Percentiles rank a stretch among this genome's conserved stretches.
phyloP scores from a whole-genome alignment of 495 filamentous ascomycete genomes.

The Daldinia loculata region DNA sequence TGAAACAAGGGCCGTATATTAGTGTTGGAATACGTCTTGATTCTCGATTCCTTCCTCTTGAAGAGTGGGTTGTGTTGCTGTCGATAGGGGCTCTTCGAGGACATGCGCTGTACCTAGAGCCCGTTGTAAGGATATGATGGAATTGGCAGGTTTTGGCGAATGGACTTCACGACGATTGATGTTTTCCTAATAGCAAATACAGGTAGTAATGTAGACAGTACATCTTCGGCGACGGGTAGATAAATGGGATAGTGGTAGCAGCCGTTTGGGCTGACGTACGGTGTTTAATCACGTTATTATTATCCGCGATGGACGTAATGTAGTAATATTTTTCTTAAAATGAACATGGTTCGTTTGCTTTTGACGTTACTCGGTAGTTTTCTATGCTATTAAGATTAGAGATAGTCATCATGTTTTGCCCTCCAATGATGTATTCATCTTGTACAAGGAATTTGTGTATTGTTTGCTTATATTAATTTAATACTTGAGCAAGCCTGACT shows the following conservation, averaged over 20 bases:
- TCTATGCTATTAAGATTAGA: neutral
- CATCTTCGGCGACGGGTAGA: constrained; percentile 21
- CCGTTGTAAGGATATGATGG: constrained; percentile 35
- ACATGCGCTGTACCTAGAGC: constrained; percentile 17
- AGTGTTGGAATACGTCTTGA: constrained; percentile 28
- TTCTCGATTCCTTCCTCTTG: constrained; percentile 8
- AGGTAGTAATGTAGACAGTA: constrained; percentile 45
- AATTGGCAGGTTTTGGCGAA: constrained; percentile 36
- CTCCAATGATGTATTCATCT: neutral
- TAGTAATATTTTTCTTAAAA: neutral
- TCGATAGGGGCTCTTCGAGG: constrained; percentile 14
- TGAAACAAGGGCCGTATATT: constrained; percentile 5
- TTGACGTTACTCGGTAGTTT: neutral
- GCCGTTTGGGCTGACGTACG: neutral
- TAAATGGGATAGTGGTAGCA: constrained; percentile 5
- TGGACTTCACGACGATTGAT: constrained; percentile 33
- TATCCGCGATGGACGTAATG: neutral
- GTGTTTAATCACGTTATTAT: neutral
- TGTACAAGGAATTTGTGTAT: too few relatives aligned
- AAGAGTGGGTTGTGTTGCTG: constrained; percentile 9
- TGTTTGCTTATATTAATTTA: too few relatives aligned
- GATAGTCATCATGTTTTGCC: neutral
- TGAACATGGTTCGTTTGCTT: neutral
- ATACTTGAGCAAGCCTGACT: too few relatives aligned
- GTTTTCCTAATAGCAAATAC: constrained; percentile 39